Conservation (phyloP, 495 filamentous ascomycete genomes). For the Hyaloscypha hepaticicola region DNA sequence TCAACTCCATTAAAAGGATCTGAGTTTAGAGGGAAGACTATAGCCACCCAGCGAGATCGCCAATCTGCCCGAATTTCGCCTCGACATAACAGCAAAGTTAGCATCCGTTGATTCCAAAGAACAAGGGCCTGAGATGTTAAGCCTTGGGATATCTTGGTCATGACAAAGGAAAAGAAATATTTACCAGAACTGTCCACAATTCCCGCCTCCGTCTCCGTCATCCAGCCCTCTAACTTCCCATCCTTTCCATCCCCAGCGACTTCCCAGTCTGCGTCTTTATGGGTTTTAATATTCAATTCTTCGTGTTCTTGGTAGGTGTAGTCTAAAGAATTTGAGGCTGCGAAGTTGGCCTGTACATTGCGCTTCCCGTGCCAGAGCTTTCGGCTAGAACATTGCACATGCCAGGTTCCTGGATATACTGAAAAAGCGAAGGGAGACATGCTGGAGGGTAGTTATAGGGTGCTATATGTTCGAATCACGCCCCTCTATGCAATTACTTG, state of each 20-base stretch:
- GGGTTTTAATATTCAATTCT: background rate
- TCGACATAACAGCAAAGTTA: background rate
- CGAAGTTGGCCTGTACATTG: background rate
- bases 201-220: constrained; percentile 7
- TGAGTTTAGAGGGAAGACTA: background rate
- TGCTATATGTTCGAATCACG: background rate
- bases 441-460: background rate
- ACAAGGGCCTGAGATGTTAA: too few relatives aligned
- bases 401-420: background rate
- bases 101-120: background rate
- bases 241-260: constrained; percentile 7
- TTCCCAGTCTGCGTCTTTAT: background rate
- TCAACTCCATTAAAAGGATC: background rate
- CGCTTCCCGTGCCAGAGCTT: background rate
- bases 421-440: background rate
- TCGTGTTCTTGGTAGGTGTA: background rate
- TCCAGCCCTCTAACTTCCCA: constrained; percentile 11
- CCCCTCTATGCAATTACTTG: too few relatives aligned
- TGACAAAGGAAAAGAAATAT: background rate
- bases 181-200: constrained; percentile 12
- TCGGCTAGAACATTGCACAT: background rate
- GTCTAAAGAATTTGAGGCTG: background rate
- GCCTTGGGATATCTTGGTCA: too few relatives aligned
- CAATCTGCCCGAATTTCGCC: constrained; percentile 7
- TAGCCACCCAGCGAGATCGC: background rate